phyloP scores from a whole-genome alignment of 2,329 filamentous ascomycete genomes.

The Aspergillus neotritici region DNA sequence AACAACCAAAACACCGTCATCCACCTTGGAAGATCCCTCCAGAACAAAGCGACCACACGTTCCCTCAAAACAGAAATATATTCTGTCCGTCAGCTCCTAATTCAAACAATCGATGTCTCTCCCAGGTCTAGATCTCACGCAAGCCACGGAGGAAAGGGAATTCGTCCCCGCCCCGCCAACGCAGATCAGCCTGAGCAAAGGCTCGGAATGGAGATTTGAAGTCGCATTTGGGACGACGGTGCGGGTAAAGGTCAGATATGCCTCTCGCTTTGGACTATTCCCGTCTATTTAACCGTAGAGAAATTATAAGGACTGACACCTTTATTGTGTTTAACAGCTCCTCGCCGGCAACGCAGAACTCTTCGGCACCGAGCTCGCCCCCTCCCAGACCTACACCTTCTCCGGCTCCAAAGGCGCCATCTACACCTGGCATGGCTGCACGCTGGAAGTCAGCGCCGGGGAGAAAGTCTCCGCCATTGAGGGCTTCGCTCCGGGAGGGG shows the following conservation, averaged over 20 bases:
- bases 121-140: conserved; percentile 65
- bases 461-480: conserved; percentile 42
- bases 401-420: conserved; percentile 78
- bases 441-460: conserved; percentile 66
- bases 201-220: conserved; percentile 75
- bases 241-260: conserved; percentile 47
- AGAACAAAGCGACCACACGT: not conserved
- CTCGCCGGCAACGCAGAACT: conserved; percentile 80
- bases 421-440: conserved; percentile 87
- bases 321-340: conserved; percentile 49
- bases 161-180: conserved; percentile 35
- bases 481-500: conserved; percentile 21
- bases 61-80: conserved; percentile 14
- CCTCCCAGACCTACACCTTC: conserved; percentile 74
- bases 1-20: conserved; percentile 20
- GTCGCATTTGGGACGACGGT: conserved; percentile 53
- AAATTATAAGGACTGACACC: too few species aligned
- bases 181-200: conserved; percentile 54
- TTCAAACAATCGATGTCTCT: conserved; percentile 58
- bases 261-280: not conserved
- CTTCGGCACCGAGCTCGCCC: conserved; percentile 88
- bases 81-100: too few species aligned
- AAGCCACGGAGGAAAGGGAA: conserved; percentile 49
- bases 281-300: not conserved
- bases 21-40: not conserved